These are phyloP conservation scores for Fusarium papillatum DNA, from an alignment of 2,329 filamentous ascomycete genomes.

Conservation along the genomic window DNA sequence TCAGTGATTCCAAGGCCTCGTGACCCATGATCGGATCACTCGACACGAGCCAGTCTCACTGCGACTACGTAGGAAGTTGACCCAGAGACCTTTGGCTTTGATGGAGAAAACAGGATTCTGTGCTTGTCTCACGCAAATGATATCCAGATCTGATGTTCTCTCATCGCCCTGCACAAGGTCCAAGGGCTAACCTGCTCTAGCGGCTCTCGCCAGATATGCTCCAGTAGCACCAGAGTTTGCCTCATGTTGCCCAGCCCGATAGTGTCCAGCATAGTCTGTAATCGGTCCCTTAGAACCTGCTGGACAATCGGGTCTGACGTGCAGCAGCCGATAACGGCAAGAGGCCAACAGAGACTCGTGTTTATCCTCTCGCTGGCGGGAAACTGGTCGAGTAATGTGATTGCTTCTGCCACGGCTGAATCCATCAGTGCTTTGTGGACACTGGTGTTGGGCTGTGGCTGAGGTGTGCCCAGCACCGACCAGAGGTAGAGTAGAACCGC, in stretches of 20 bases:
- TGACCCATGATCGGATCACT: not conserved
- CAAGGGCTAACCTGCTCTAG: slow-evolving; percentile 53
- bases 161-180: slow-evolving; percentile 60
- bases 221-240: slow-evolving; percentile 55
- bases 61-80: not conserved
- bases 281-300: slow-evolving; percentile 49
- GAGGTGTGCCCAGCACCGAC: slow-evolving; percentile 49
- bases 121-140: slow-evolving; percentile 57
- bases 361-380: slow-evolving; percentile 51
- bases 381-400: slow-evolving; percentile 49
- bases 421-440: slow-evolving; percentile 44
- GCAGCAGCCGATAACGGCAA: slow-evolving; percentile 55
- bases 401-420: slow-evolving; percentile 46
- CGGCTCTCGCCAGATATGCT: slow-evolving; percentile 57
- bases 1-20: not conserved
- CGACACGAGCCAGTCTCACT: not conserved
- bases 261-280: slow-evolving; percentile 50
- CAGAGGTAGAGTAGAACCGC: slow-evolving; percentile 59
- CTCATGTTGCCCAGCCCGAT: slow-evolving; percentile 62
- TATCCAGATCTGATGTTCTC: slow-evolving; percentile 61
- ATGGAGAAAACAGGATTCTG: slow-evolving; percentile 21
- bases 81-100: slow-evolving; percentile 6
- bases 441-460: slow-evolving; percentile 30
- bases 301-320: slow-evolving; percentile 51
- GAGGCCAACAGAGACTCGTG: slow-evolving; percentile 55